Conservation (phyloP, 371 early-diverging fungal genomes). For the Thermomucor indicae-seudaticae region DNA sequence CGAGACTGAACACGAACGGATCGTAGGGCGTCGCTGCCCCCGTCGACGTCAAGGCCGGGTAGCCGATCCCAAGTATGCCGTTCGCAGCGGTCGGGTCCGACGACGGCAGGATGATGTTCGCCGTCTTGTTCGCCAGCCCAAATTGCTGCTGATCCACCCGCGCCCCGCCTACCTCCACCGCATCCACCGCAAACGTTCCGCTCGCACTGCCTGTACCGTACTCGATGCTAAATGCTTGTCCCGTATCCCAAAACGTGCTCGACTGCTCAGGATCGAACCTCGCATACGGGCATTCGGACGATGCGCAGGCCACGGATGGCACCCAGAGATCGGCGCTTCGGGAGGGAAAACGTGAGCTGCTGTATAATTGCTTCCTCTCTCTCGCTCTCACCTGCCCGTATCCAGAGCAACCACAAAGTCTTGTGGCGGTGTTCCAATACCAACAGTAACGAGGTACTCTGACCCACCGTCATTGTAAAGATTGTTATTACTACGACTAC, state of each 20-base stretch:
- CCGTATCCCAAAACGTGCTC: slow-evolving; percentile 34
- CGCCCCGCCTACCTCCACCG: slow-evolving; percentile 40
- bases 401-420: slow-evolving; percentile 27
- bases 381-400: slow-evolving; percentile 28
- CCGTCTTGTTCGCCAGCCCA: slow-evolving; percentile 46
- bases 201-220: slow-evolving; percentile 60
- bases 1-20: slow-evolving; percentile 27
- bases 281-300: slow-evolving; percentile 16
- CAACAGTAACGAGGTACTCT: slow-evolving; percentile 17
- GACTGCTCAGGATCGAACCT: slow-evolving; percentile 52
- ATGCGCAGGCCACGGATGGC: slow-evolving; percentile 24
- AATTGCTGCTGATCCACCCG: slow-evolving; percentile 47
- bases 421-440: slow-evolving; percentile 29
- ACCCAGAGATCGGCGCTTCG: slow-evolving; percentile 52
- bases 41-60: slow-evolving; percentile 23
- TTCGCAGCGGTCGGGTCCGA: slow-evolving; percentile 39
- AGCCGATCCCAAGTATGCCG: slow-evolving; percentile 29
- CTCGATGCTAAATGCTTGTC: slow-evolving; percentile 46
- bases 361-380: not conserved
- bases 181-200: slow-evolving; percentile 55
- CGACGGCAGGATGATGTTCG: slow-evolving; percentile 19
- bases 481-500: no score
- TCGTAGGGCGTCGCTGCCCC: slow-evolving; percentile 5
- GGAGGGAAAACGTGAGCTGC: not conserved
- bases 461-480: slow-evolving; percentile 26